Evolutionary conservation across 1,284 basidiomycete genomes (phyloP).

Genomic region (Meira miltonrushii): DNA sequence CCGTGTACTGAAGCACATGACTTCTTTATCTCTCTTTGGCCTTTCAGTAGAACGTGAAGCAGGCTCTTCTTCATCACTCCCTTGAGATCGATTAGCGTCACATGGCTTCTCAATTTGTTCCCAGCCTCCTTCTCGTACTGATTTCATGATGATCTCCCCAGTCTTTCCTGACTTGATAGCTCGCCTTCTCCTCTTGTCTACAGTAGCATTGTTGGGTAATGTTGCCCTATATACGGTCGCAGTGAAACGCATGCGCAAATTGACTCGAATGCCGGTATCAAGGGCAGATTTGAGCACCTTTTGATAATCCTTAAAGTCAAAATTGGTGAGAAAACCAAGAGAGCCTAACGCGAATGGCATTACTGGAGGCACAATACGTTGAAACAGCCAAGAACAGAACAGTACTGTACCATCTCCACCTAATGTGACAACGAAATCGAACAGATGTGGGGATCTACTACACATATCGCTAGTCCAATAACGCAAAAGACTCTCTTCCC

Average conservation of each 20-base stretch:
- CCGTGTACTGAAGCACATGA: slow-evolving; percentile 93
- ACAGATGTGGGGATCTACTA: slow-evolving; percentile 79
- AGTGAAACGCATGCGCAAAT: slow-evolving; percentile 97
- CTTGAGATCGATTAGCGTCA: background rate
- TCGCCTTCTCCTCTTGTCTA: slow-evolving; percentile 31
- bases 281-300: slow-evolving; percentile 82
- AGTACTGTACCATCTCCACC: slow-evolving; percentile 98
- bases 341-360: slow-evolving; percentile 97
- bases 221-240: slow-evolving; percentile 76
- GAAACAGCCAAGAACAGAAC: slow-evolving; percentile 99
- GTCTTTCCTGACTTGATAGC: slow-evolving; percentile 46
- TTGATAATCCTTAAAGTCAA: slow-evolving; percentile 84
- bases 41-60: slow-evolving; percentile 3
- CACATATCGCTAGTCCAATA: slow-evolving; percentile 99
- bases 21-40: slow-evolving; percentile 77
- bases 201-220: slow-evolving; percentile 22
- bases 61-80: slow-evolving; percentile 14
- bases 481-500: slow-evolving; percentile 72
- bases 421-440: slow-evolving; percentile 92
- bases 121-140: slow-evolving; percentile 46
- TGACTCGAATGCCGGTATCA: slow-evolving; percentile 90
- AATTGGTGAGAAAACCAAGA: slow-evolving; percentile 95
- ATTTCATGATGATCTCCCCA: slow-evolving; percentile 48
- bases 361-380: slow-evolving; percentile 93
- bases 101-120: slow-evolving; percentile 35